These are phyloP conservation scores for Eleusine coracana DNA, from an alignment of 176 grass and related monocot species.

Conservation along the genomic window DNA sequence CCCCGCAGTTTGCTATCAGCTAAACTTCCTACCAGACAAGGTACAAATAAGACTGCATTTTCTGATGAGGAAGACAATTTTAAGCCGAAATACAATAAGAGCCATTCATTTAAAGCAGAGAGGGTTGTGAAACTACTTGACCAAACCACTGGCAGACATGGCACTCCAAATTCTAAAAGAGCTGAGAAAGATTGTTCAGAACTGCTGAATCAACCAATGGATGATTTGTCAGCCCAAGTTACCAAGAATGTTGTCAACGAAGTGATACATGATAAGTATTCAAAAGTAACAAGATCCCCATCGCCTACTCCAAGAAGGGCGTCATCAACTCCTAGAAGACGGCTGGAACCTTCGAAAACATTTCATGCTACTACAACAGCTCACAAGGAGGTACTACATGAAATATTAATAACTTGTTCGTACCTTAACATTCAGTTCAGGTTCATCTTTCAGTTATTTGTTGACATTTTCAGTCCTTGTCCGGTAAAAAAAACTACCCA, in stretches of 20 bases:
- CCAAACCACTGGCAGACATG: conserved; percentile 34
- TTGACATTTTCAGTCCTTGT: conserved; percentile 11
- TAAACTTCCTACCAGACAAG: conserved; percentile 34
- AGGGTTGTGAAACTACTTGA: conserved; percentile 56
- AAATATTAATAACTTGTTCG: conserved; percentile 3
- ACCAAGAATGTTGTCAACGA: conserved; percentile 53
- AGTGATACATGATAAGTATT: conserved; percentile 47
- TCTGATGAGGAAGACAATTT: conserved; percentile 57
- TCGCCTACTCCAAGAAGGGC: conserved; percentile 54
- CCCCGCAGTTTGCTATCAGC: conserved; percentile 41
- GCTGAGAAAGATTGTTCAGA: conserved; percentile 57
- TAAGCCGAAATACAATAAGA: conserved; percentile 59
- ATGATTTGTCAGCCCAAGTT: conserved; percentile 49
- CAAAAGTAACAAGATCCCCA: conserved; percentile 47
- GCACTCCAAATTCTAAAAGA: conserved; percentile 38
- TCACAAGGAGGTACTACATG: conserved; percentile 57
- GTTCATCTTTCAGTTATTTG: conserved; percentile 18
- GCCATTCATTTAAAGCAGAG: conserved; percentile 60
- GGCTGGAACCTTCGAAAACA: conserved; percentile 61
- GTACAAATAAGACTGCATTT: conserved; percentile 41
- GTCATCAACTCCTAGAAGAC: conserved; percentile 61
- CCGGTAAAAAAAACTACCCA: not conserved
- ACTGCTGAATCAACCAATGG: conserved; percentile 39
- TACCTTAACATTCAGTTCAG: not conserved
- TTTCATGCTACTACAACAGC: conserved; percentile 68